Base-by-base conservation (phyloP, 345 rosid genomes). In the Acer campestre region DNA sequence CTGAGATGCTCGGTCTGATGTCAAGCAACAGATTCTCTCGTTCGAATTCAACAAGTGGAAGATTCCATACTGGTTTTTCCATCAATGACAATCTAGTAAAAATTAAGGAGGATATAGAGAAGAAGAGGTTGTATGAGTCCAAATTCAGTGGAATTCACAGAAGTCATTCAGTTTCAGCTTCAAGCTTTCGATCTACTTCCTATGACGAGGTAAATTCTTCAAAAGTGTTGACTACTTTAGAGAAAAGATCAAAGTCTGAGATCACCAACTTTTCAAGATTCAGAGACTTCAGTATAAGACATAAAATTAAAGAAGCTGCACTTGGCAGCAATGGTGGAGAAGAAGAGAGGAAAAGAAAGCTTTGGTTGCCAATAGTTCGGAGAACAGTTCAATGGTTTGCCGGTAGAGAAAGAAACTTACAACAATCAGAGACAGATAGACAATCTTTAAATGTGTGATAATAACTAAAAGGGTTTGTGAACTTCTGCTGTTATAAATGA, bases 211-310 rank as follows among this genome's bases (percentile, higher is more conserved):
- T 72, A 71, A 78, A 67, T 64, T 67, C 83, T 11, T 77, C 80
- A 8, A 68, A 64, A 68, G 44, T 55, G 4, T 75, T 46, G 31
- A 44, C 61, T 76, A 56, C 25, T 53, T 49, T 20, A 4, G 80
- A 79, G 81, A 88, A 70, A 75, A 80, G 90, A 64, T 90, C 91
- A 40, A 42, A 81, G 80, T 88, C 93, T 25, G 93, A 88, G 56
- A 86, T 90, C 20, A 79, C 82, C 48, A 73, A 68, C 40, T 44
- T 82, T 49, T 78, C 89, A 13, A 88, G 91, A 55, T 75, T 86
- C 48, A 66, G 72, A 29, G 77, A 76, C 7, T 35, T 61, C 51
- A 80, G 71, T 48, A 0, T 20, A 22, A 82, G 25, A 51, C 73
- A 29, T 68, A 74, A 65, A 66, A 38, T 4, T 2, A 82, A 48